These are phyloP conservation scores for Orbilia oligospora DNA, from an alignment of 2,329 filamentous ascomycete species.

Conservation along the genomic window DNA sequence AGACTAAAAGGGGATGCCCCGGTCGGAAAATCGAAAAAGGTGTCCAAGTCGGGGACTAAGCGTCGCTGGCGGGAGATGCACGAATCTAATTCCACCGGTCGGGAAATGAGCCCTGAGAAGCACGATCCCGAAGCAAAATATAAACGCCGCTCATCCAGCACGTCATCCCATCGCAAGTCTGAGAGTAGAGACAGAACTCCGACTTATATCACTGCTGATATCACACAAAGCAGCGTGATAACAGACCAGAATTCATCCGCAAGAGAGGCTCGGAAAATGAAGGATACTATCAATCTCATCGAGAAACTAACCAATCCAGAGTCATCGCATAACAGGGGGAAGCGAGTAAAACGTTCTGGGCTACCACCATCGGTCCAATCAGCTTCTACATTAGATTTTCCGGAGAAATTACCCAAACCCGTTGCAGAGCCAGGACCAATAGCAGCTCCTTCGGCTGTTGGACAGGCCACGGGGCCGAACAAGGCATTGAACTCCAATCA, in stretches of 20 bases:
- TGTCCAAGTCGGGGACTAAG: constrained; percentile 74
- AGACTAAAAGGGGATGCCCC: constrained; percentile 60
- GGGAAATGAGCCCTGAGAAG: constrained; percentile 76
- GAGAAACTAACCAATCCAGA: constrained; percentile 64
- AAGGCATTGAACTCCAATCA: constrained; percentile 60
- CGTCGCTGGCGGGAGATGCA: constrained; percentile 66
- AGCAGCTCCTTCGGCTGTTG: constrained; percentile 40
- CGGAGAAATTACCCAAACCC: constrained; percentile 55
- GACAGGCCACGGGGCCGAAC: constrained; percentile 54
- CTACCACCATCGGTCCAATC: constrained; percentile 46
- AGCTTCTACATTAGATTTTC: constrained; percentile 53
- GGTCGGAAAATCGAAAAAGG: constrained; percentile 61
- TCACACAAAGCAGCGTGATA: constrained; percentile 69
- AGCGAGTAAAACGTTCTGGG: constrained; percentile 63
- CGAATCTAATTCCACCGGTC: constrained; percentile 70
- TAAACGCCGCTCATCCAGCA: constrained; percentile 71
- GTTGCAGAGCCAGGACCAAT: constrained; percentile 46
- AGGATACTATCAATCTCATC: constrained; percentile 64
- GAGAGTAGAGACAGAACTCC: constrained; percentile 78
- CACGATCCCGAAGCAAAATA: constrained; percentile 72
- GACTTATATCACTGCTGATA: constrained; percentile 66
- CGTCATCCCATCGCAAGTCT: constrained; percentile 75
- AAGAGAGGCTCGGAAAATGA: constrained; percentile 65
- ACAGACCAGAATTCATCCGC: constrained; percentile 75
- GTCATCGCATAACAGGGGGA: constrained; percentile 61